Conservation (phyloP, 192 early-diverging fungal species). For the Backusella sp. region DNA sequence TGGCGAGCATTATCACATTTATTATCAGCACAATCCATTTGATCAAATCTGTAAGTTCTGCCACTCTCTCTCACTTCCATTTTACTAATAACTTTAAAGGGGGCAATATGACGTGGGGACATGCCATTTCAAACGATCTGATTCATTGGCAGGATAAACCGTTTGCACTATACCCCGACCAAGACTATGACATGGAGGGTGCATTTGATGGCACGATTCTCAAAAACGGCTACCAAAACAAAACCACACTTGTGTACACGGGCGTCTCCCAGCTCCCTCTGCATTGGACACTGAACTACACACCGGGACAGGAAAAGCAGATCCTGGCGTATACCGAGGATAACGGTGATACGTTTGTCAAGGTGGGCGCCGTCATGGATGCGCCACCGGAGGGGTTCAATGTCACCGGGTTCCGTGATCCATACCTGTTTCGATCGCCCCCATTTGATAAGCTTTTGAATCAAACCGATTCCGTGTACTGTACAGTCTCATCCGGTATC, state of each 20-base stretch:
- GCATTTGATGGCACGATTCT: slow-evolving; percentile 18
- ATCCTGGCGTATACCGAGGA: slow-evolving; percentile 12
- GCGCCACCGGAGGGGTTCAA: not conserved
- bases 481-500: slow-evolving; percentile 9
- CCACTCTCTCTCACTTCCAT: too few species aligned
- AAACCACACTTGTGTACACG: slow-evolving; percentile 6
- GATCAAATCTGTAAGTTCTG: not conserved
- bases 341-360: slow-evolving; percentile 5
- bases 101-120: slow-evolving; percentile 32
- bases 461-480: not conserved
- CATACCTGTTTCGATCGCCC: not conserved
- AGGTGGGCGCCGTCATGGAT: not conserved
- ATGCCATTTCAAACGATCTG: slow-evolving; percentile 21
- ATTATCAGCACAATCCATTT: slow-evolving; percentile 20
- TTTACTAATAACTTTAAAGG: not conserved
- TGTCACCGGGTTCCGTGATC: slow-evolving; percentile 15
- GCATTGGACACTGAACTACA: slow-evolving; percentile 4
- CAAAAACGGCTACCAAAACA: slow-evolving; percentile 4
- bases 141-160: slow-evolving; percentile 19
- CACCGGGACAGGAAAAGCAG: slow-evolving; percentile 8
- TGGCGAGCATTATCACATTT: slow-evolving; percentile 12
- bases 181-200: slow-evolving; percentile 17
- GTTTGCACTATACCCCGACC: slow-evolving; percentile 14
- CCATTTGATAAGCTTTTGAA: not conserved
- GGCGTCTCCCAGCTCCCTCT: not conserved